phyloP scores from a whole-genome alignment of 352 stramenopile species.

The Globisporangium paddicum region DNA sequence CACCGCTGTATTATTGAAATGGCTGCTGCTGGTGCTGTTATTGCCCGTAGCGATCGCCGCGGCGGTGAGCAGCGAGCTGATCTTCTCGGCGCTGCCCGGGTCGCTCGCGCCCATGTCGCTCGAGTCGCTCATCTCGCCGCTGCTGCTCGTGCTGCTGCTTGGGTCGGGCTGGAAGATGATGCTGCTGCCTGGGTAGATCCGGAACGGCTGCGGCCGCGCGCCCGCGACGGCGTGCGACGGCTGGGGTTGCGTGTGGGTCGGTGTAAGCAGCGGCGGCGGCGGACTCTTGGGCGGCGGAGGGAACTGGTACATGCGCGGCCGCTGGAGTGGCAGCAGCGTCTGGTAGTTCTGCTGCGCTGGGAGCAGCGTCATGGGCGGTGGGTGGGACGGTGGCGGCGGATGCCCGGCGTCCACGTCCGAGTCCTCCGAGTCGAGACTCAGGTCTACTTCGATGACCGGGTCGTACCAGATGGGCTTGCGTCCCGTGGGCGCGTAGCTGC shows the following conservation, averaged over 20 bases:
- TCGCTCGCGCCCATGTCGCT: slow-evolving; percentile 29
- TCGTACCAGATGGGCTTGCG: slow-evolving; percentile 17
- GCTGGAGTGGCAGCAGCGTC: background rate
- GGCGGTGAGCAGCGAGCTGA: slow-evolving; percentile 10
- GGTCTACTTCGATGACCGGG: slow-evolving; percentile 11
- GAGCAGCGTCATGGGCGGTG: background rate
- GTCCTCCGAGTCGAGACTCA: slow-evolving; percentile 11
- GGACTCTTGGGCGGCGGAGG: slow-evolving; percentile 5
- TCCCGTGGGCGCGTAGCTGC: slow-evolving; percentile 3
- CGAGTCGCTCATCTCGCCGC: slow-evolving; percentile 27
- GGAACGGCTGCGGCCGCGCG: slow-evolving; percentile 7
- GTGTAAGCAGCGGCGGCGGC: background rate
- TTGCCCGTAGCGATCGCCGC: background rate
- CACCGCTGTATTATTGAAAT: slow-evolving; percentile 9
- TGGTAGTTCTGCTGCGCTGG: background rate
- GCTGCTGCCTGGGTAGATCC: slow-evolving; percentile 11
- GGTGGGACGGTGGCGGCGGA: background rate
- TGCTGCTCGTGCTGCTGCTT: slow-evolving; percentile 16
- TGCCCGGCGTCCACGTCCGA: background rate
- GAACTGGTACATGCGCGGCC: slow-evolving; percentile 5
- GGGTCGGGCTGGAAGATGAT: slow-evolving; percentile 13
- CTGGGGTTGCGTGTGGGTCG: background rate
- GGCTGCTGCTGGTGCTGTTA: slow-evolving; percentile 9
- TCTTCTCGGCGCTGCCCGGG: slow-evolving; percentile 3
- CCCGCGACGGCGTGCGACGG: background rate